Conservation (phyloP, 805 yeast genomes). For the Wickerhamomyces bovis region DNA sequence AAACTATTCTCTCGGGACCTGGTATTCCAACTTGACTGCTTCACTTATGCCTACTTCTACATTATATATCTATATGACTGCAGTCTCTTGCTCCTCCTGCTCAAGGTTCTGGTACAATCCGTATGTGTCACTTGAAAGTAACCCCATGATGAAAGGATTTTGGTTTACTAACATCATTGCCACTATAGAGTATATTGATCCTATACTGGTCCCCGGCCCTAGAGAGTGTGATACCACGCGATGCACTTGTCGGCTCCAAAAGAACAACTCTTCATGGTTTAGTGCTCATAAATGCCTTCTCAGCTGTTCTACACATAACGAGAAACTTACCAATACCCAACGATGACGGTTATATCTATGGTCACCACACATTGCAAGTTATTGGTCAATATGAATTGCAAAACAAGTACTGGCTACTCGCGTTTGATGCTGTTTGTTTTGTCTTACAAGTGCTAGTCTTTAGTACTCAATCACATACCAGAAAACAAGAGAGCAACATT, state of each 20-base stretch:
- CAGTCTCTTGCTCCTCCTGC: slow-evolving; percentile 16
- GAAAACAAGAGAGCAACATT: slow-evolving; percentile 1
- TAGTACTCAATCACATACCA: slow-evolving; percentile 8
- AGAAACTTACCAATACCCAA: slow-evolving; percentile 19
- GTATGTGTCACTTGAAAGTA: slow-evolving; percentile 4
- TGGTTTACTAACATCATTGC: neutral
- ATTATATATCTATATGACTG: slow-evolving; percentile 22
- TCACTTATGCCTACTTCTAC: slow-evolving; percentile 8
- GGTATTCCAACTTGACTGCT: slow-evolving; percentile 5
- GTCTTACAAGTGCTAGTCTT: slow-evolving; percentile 14
- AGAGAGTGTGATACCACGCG: slow-evolving; percentile 7
- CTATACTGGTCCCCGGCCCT: slow-evolving; percentile 3
- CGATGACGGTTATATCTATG: slow-evolving; percentile 20
- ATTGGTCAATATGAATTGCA: slow-evolving; percentile 20
- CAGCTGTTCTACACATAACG: slow-evolving; percentile 8
- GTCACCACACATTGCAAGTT: slow-evolving; percentile 22
- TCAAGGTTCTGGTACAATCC: slow-evolving; percentile 9
- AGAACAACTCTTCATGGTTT: slow-evolving; percentile 12
- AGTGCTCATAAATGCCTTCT: slow-evolving; percentile 6
- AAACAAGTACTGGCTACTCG: slow-evolving; percentile 11
- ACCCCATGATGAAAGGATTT: neutral
- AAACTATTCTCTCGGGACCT: slow-evolving; percentile 12
- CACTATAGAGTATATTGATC: neutral
- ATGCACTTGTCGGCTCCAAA: slow-evolving; percentile 2
- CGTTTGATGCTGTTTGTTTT: slow-evolving; percentile 13